phyloP scores from a whole-genome alignment of 345 rosid species.

The Raphanus raphanistrum region DNA sequence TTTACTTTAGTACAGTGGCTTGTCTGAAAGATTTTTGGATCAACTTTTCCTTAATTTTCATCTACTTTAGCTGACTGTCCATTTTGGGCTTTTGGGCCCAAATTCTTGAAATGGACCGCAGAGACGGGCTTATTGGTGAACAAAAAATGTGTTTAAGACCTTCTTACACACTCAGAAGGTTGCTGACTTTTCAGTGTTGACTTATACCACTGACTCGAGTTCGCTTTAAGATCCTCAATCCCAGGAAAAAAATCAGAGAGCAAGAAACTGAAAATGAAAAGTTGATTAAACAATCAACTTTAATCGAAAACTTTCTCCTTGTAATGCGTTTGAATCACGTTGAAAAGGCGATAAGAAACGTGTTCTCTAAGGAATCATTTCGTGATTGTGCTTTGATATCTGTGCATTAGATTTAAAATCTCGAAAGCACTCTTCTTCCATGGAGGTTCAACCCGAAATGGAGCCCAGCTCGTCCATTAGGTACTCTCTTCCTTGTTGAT shows the following conservation, averaged over 20 bases:
- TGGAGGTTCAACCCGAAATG: slow-evolving; percentile 45
- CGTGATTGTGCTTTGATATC: slow-evolving; percentile 2
- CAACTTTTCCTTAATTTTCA: neutral
- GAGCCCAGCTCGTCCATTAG: slow-evolving; percentile 46
- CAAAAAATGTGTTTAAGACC: neutral
- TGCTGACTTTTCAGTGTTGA: slow-evolving; percentile 15
- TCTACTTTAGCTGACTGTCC: neutral
- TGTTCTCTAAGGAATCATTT: slow-evolving; percentile 12
- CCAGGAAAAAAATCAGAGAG: slow-evolving; percentile 2
- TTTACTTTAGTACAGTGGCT: neutral
- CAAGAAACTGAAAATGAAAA: neutral
- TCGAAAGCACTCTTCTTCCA: slow-evolving; percentile 21
- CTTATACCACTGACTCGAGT: slow-evolving; percentile 10
- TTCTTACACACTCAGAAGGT: neutral
- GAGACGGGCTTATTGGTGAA: neutral
- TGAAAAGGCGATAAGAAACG: slow-evolving; percentile 9
- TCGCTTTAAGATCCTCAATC: slow-evolving; percentile 35
- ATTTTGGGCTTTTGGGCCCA: slow-evolving; percentile 2
- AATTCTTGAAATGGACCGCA: neutral
- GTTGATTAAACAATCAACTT: neutral
- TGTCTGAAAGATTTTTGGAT: neutral
- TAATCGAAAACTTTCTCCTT: slow-evolving; percentile 19
- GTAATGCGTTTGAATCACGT: slow-evolving; percentile 34
- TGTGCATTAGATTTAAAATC: slow-evolving; percentile 13
- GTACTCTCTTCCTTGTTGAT: slow-evolving; percentile 19